phyloP scores from a whole-genome alignment of 2,329 filamentous ascomycete genomes.

The Saccharata proteae region DNA sequence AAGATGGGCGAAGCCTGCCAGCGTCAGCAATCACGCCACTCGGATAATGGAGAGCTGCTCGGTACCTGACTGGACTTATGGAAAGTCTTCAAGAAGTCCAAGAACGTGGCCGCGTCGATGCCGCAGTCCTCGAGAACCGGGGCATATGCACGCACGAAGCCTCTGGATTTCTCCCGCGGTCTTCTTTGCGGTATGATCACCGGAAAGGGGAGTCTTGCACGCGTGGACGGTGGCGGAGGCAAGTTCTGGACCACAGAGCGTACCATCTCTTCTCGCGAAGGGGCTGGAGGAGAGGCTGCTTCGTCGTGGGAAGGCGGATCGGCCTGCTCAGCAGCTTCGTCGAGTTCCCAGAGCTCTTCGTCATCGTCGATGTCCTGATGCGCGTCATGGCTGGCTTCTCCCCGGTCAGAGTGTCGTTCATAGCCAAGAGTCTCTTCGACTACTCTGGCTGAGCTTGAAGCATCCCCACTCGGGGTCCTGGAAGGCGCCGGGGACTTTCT shows the following conservation, averaged over 20 bases:
- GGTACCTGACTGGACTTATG: conserved; percentile 33
- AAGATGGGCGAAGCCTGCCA: conserved; percentile 10
- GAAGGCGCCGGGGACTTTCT: neutral
- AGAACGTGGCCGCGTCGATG: conserved; percentile 37
- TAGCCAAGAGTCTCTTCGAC: conserved; percentile 2
- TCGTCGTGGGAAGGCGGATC: neutral
- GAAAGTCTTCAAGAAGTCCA: conserved; percentile 37
- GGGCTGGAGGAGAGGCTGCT: conserved; percentile 1
- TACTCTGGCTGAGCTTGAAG: neutral
- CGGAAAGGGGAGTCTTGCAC: conserved; percentile 16
- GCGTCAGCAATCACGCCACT: too few relatives aligned
- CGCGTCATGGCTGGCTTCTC: neutral
- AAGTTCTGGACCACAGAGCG: conserved; percentile 1
- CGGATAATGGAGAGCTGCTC: too few relatives aligned
- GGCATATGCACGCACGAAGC: conserved; percentile 43
- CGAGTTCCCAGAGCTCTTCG: conserved; percentile 4
- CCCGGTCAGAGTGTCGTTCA: neutral
- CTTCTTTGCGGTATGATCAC: conserved; percentile 43
- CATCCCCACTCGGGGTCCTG: neutral
- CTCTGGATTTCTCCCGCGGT: conserved; percentile 35
- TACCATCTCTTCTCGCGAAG: neutral
- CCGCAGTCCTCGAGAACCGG: conserved; percentile 35
- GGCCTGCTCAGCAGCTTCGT: conserved; percentile 5
- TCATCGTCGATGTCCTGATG: conserved; percentile 1
- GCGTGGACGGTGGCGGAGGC: neutral